These are phyloP conservation scores for Macadamia integrifolia DNA, from an alignment of 164 flowering plant species.

Conservation along the genomic window DNA sequence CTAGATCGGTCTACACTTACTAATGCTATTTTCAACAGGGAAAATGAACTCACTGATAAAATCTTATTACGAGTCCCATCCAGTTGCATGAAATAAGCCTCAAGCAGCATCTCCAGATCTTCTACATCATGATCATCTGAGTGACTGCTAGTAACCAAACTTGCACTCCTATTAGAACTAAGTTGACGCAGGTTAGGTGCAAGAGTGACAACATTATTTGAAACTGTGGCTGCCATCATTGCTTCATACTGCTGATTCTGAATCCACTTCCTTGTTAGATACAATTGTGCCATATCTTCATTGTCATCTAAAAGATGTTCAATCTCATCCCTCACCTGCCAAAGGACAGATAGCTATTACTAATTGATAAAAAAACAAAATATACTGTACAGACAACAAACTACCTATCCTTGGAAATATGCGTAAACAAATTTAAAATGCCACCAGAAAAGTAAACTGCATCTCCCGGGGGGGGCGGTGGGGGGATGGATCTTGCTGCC, in stretches of 20 bases:
- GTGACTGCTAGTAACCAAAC: conserved; percentile 51
- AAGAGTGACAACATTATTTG: conserved; percentile 37
- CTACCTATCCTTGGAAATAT: too few relatives aligned
- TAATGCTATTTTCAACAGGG: neutral
- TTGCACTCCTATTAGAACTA: conserved; percentile 63
- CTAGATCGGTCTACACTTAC: neutral
- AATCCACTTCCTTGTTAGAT: conserved; percentile 81
- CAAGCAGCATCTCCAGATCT: conserved; percentile 95
- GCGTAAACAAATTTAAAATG: too few relatives aligned
- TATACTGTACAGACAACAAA: too few relatives aligned
- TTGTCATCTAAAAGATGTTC: conserved; percentile 94
- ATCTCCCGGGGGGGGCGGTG: too few relatives aligned
- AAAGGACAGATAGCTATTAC: conserved; percentile 5
- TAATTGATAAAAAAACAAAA: neutral
- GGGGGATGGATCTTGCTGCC: too few relatives aligned
- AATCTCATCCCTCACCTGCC: conserved; percentile 91
- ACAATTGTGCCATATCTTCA: conserved; percentile 91
- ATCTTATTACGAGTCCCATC: conserved; percentile 96
- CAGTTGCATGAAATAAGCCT: conserved; percentile 96
- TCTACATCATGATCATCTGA: conserved; percentile 76
- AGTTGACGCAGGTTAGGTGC: conserved; percentile 38
- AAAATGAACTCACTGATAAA: conserved; percentile 57
- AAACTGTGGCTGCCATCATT: conserved; percentile 30
- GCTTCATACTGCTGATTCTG: conserved; percentile 76
- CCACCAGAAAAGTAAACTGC: too few relatives aligned